These are phyloP conservation scores for Chalciporus sphaerocephalus DNA, from an alignment of 768 basidiomycete genomes.

Conservation along the genomic window DNA sequence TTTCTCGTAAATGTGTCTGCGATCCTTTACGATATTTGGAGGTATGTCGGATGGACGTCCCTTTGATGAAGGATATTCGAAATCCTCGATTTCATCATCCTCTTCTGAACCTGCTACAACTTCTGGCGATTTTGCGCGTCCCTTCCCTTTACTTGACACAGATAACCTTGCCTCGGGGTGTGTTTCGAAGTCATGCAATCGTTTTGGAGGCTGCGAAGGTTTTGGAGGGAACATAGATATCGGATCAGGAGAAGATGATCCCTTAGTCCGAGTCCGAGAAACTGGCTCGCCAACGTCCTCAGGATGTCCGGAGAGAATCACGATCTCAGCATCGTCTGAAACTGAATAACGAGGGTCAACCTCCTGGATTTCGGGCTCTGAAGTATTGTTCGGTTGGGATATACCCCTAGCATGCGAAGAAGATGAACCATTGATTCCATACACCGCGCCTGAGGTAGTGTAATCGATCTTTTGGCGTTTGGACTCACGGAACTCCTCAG, in stretches of 20 bases:
- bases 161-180: slow-evolving; percentile 9
- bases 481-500: slow-evolving; percentile 2
- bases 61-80: slow-evolving; percentile 2
- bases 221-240: not conserved
- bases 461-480: slow-evolving; percentile 26
- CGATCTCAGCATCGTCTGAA: slow-evolving; percentile 18
- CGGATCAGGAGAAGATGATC: slow-evolving; percentile 28
- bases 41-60: slow-evolving; percentile 15
- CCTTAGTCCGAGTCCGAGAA: slow-evolving; percentile 2
- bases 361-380: slow-evolving; percentile 24
- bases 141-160: slow-evolving; percentile 22
- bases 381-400: not conserved
- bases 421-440: slow-evolving; percentile 2
- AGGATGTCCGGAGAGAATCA: slow-evolving; percentile 13
- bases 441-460: not conserved
- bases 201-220: not conserved
- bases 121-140: slow-evolving; percentile 8
- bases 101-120: slow-evolving; percentile 24
- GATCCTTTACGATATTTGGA: slow-evolving; percentile 10
- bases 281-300: slow-evolving; percentile 26
- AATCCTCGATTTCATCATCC: slow-evolving; percentile 22
- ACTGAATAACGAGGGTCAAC: slow-evolving; percentile 4
- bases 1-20: slow-evolving; percentile 11
- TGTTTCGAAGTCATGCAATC: slow-evolving; percentile 20
- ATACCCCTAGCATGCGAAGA: slow-evolving; percentile 1